These are phyloP conservation scores for Acanthamoeba polyphaga DNA, from an alignment of 208 protist genomes.

Conservation along the genomic window DNA sequence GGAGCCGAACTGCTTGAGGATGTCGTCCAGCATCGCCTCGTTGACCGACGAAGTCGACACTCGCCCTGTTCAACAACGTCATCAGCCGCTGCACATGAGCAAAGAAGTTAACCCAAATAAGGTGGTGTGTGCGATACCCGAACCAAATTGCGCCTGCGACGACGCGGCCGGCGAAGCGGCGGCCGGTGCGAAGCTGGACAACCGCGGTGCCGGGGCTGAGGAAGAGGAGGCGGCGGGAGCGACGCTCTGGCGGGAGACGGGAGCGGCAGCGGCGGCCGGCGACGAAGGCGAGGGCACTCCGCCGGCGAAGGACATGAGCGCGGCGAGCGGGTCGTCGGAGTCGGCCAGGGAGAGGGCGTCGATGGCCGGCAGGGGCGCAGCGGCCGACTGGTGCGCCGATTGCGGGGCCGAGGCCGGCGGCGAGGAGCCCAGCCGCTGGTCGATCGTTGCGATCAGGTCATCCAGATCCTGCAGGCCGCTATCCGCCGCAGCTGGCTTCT, in stretches of 20 bases:
- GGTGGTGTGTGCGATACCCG: no score
- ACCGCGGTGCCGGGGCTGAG: background rate
- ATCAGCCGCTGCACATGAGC: no score
- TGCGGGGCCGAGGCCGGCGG: background rate
- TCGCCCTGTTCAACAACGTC: background rate
- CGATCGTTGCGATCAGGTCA: slow-evolving; percentile 19
- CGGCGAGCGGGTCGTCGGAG: slow-evolving; percentile 10
- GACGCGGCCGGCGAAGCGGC: background rate
- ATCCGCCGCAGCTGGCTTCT: background rate
- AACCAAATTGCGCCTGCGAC: background rate
- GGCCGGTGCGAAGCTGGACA: background rate
- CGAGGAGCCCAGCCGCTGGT: background rate
- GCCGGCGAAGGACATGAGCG: slow-evolving; percentile 30
- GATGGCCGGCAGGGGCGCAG: background rate
- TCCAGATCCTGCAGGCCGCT: slow-evolving; percentile 38
- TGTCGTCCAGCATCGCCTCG: background rate
- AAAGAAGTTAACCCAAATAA: no score
- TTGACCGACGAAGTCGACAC: slow-evolving; percentile 1
- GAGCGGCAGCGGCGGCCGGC: background rate
- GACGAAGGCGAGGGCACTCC: background rate
- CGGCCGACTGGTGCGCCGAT: background rate
- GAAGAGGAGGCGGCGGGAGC: background rate
- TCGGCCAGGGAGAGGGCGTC: background rate
- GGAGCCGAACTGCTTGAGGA: background rate
- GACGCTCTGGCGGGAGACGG: background rate